Base-by-base conservation (phyloP, 208 protist species). In the Zelonia costaricensis region DNA sequence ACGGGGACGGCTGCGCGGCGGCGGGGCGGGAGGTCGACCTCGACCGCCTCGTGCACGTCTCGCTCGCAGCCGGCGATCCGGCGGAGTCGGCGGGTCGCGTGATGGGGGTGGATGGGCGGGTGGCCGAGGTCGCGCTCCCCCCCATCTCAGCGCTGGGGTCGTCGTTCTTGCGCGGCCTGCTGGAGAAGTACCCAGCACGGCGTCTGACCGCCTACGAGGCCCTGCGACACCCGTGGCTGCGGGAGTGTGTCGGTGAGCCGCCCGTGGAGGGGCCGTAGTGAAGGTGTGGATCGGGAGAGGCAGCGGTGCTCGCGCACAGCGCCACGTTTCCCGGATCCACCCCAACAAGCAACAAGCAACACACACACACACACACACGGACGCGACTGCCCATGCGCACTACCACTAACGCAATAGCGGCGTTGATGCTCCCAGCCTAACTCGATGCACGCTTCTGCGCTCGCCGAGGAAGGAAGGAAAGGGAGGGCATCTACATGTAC, bases 181-280 rank as follows among this genome's bases (percentile, higher is more conserved):
- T 94, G 20, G 76, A 76, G 31, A 60, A 88, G 56, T 62, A 92
- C 56, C 85, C 88, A 10, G 48, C 51, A 16, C 66, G 67, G 49
- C 88, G 88, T 27, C 33, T 92, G 27, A 89, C 83, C 5, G 82
- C 88, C 0, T 71, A 85, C 36, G 75, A 85, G 45, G 88, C 88
- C 22, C 51, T 92, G 52, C 54, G 48, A 38, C 88, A 94, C 59
- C 88, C 85, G 52, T 88, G 82, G 82, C 39, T 88, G 63, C 69
- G 75, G 25, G 75, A 81, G 25, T 76, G 69, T 30, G 56, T 69
- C 39, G 30, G 28, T 31, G 25, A 31, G 9, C 49, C n/a, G n/a
- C n/a, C n/a, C n/a, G n/a, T n/a, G n/a, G n/a, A n/a, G n/a, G n/a
- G n/a, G n/a, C n/a, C n/a, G n/a, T n/a, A n/a, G 18, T 55, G 49